Base-by-base conservation (phyloP, 257 asterid genomes). In the Plantago major region DNA sequence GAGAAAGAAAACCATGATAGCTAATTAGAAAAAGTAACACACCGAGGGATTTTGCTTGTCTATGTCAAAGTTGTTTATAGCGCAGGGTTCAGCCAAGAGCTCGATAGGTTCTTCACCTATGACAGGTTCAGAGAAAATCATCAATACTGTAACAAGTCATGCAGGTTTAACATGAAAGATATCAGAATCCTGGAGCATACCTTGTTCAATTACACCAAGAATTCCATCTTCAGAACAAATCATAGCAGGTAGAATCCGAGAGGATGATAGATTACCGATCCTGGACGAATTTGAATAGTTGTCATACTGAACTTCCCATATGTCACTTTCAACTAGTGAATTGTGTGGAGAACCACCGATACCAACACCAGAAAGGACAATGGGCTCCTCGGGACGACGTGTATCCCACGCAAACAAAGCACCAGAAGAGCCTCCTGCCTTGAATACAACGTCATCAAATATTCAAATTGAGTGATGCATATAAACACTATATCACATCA, bases 371-470 rank as follows among this genome's bases (percentile, higher is more conserved):
- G 89, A 79, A 56, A 91, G 81, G 51, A 84, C 46, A 74, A 83
- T 61, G 26, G 95, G 83, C 69, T 89, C 84, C 50, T 84, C 79
- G 55, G 89, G 96, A 77, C 79, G 74, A 58, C 98, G 97, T 58
- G 76, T 86, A 67, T 91, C 98, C 98, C 98, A 91, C 67, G 95
- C 95, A 82, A 91, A 91, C 55, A 91, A 84, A 47, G 81, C 82
- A 71, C 98, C 97, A 53, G 85, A 75, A 58, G 98, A 88, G 74
- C 98, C 98, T 82, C 98, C 98, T 76, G 97, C 97, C 98, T 91
- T 84, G 64, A 66, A 50, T 22, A 64, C 38, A 63, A 46, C 60
- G 64, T 61, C 22, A 70, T 17, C 62, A 70, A 63, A 65, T 55
- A 49, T 7, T 40, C 46, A 52, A 42, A 33, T 16, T n/a, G 28